These are phyloP conservation scores for Friedmanniomyces endolithicus DNA, from an alignment of 495 filamentous ascomycete species.

Conservation along the genomic window DNA sequence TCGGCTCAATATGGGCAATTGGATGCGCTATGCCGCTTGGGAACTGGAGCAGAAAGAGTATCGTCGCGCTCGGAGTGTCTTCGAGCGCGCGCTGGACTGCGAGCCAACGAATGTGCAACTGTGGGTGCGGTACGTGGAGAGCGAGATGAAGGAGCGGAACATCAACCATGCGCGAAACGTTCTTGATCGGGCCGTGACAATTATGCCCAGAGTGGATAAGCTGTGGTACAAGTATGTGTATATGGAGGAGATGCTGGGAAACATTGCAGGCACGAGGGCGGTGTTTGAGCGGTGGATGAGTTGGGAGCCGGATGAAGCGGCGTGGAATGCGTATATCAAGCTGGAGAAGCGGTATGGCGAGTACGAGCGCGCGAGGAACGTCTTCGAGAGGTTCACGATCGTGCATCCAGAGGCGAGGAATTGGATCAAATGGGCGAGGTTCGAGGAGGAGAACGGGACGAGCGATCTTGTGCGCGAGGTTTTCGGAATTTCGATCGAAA, in stretches of 20 bases:
- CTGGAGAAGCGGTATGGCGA: conserved; percentile 90
- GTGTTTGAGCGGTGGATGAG: conserved; percentile 98
- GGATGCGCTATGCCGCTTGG: conserved; percentile 96
- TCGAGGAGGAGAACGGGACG: conserved; percentile 90
- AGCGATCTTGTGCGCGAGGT: conserved; percentile 86
- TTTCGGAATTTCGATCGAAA: conserved; percentile 78
- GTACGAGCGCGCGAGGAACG: conserved; percentile 67
- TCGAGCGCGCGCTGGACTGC: conserved; percentile 90
- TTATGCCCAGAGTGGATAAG: conserved; percentile 82
- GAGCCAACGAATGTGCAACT: conserved; percentile 70
- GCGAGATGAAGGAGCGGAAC: conserved; percentile 91
- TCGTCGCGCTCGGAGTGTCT: conserved; percentile 86
- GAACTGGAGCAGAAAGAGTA: conserved; percentile 98
- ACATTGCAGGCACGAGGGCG: conserved; percentile 82
- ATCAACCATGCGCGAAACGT: conserved; percentile 96
- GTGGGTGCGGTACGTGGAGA: conserved; percentile 84
- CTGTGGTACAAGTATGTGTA: conserved; percentile 99
- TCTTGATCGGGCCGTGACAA: conserved; percentile 86
- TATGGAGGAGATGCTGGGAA: conserved; percentile 94
- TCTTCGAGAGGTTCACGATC: conserved; percentile 82
- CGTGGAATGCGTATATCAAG: conserved; percentile 94
- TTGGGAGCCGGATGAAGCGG: conserved; percentile 93
- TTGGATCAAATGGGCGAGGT: conserved; percentile 98
- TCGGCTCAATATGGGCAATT: conserved; percentile 92
- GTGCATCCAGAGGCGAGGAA: conserved; percentile 93